These are phyloP conservation scores for Colletotrichum neosansevieriae DNA, from an alignment of 2,329 filamentous ascomycete species.

Conservation along the genomic window DNA sequence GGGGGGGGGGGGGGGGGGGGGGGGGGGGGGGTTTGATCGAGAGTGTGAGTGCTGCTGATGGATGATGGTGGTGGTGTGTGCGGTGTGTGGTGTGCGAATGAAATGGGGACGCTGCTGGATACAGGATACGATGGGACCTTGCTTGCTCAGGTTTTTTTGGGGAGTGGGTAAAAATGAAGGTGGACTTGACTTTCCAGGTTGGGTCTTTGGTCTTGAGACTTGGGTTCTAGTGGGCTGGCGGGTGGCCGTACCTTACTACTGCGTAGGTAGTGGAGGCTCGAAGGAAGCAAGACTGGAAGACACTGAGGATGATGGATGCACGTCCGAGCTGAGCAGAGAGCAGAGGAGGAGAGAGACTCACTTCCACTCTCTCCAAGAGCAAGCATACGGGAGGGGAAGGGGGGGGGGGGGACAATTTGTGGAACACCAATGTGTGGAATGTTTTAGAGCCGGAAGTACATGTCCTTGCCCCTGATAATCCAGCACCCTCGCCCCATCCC, in stretches of 20 bases:
- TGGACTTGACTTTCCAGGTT: conserved; percentile 12
- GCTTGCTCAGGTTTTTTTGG: conserved; percentile 12
- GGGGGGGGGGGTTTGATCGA: too few relatives aligned
- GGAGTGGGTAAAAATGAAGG: conserved; percentile 7
- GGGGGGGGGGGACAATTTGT: too few relatives aligned
- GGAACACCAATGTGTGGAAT: too few relatives aligned
- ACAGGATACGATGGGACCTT: neutral
- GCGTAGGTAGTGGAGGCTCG: conserved; percentile 23
- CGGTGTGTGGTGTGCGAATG: neutral
- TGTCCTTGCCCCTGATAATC: too few relatives aligned
- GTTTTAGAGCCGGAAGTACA: too few relatives aligned
- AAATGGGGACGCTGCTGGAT: conserved; percentile 1
- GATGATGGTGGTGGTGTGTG: conserved; percentile 24
- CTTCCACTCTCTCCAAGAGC: too few relatives aligned
- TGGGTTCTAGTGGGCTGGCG: neutral
- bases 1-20: too few relatives aligned
- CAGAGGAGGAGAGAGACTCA: too few relatives aligned
- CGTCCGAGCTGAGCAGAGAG: conserved; percentile 9
- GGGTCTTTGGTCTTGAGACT: neutral
- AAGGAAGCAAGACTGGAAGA: neutral
- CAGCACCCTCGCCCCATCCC: too few relatives aligned
- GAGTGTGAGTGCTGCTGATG: conserved; percentile 21
- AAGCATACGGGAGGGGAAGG: neutral
- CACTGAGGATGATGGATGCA: conserved; percentile 31
- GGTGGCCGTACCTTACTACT: conserved; percentile 3